Evolutionary conservation across 345 rosid species (phyloP).

Genomic region (Abelmoschus esculentus): DNA sequence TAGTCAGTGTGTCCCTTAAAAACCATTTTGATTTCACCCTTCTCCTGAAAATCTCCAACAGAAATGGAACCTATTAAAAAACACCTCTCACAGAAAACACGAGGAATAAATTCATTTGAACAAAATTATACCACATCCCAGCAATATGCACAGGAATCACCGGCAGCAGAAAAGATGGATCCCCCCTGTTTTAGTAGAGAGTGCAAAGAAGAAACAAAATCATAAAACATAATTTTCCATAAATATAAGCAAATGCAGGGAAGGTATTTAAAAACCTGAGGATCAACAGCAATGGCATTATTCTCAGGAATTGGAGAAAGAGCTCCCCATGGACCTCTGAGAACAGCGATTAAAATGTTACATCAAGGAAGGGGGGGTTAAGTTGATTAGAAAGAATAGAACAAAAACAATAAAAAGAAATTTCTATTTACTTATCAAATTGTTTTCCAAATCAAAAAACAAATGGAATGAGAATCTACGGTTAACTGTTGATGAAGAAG

Average conservation of each 20-base stretch:
- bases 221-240: not conserved
- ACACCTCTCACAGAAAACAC: constrained; percentile 1
- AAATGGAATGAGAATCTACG: not conserved
- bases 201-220: not conserved
- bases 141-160: constrained; percentile 92
- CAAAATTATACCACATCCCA: constrained; percentile 89
- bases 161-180: constrained; percentile 76
- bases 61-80: not conserved
- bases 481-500: not conserved
- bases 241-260: not conserved
- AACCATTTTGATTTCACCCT: constrained; percentile 57
- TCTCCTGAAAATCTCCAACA: constrained; percentile 57
- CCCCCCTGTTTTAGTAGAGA: constrained; percentile 46
- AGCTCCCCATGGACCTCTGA: constrained; percentile 97
- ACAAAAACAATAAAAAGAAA: not conserved
- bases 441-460: not conserved
- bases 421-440: not conserved
- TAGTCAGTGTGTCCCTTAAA: constrained; percentile 88
- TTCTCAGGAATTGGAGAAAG: constrained; percentile 89
- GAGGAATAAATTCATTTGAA: constrained; percentile 20
- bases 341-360: constrained; percentile 9
- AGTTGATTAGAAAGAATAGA: not conserved
- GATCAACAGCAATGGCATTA: constrained; percentile 70
- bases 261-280: constrained; percentile 37
- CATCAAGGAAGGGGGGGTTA: constrained; percentile 4